Conservation (phyloP, 2,329 filamentous ascomycete genomes). For the Pseudogymnoascus sp. region DNA sequence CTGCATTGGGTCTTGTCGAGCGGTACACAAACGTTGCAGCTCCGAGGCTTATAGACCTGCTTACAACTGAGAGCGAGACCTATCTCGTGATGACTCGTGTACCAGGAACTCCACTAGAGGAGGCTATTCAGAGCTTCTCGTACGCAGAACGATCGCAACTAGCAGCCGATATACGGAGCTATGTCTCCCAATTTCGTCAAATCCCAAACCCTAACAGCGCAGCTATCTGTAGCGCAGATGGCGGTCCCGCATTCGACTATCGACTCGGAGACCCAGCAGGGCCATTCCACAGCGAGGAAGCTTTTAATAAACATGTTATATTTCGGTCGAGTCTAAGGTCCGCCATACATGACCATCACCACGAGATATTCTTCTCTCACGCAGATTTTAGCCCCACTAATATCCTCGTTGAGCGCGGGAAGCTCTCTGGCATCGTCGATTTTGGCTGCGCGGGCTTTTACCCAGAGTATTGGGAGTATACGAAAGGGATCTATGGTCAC, state of each 20-base stretch:
- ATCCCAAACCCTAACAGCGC: constrained; percentile 10
- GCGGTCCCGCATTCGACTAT: constrained; percentile 11
- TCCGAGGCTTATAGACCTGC: constrained; percentile 9
- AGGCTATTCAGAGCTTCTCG: background rate
- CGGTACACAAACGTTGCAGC: constrained; percentile 6
- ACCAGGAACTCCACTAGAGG: background rate
- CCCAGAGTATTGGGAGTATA: constrained; percentile 12
- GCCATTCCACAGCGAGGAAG: constrained; percentile 4
- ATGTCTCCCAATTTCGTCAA: background rate
- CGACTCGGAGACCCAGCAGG: background rate
- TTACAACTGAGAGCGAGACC: background rate
- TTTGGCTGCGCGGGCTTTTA: constrained; percentile 10
- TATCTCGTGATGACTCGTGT: constrained; percentile 12
- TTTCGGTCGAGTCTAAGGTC: background rate
- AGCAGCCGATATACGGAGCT: background rate
- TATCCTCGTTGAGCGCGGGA: constrained; percentile 6
- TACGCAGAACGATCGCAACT: constrained; percentile 8
- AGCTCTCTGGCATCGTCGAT: constrained; percentile 10
- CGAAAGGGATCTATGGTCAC: constrained; percentile 8
- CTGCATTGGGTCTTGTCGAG: constrained; percentile 9
- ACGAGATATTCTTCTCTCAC: constrained; percentile 10
- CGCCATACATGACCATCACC: background rate
- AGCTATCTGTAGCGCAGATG: constrained; percentile 6
- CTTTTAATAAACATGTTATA: constrained; percentile 9
- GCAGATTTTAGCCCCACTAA: constrained; percentile 10